Evolutionary conservation across 371 early-diverging fungal species (phyloP).

Genomic region (Apophysomyces sp.): DNA sequence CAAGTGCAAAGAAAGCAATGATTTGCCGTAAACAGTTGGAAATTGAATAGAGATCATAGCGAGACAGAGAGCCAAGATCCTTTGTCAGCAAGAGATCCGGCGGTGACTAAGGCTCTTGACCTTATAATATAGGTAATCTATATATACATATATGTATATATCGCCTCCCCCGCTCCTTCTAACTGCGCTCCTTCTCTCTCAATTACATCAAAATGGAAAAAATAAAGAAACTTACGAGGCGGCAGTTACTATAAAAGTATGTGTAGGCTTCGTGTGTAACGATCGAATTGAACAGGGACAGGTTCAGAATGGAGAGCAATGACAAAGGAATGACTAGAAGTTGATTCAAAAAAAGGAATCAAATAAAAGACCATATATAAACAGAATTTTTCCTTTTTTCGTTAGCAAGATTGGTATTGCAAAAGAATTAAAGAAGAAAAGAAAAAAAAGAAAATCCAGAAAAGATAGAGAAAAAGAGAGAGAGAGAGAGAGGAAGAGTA

Average conservation of each 20-base stretch:
- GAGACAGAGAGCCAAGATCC: too few relatives aligned
- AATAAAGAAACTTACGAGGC: background rate
- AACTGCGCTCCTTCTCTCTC: too few relatives aligned
- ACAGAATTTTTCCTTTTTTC: background rate
- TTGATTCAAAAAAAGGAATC: background rate
- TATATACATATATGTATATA: too few relatives aligned
- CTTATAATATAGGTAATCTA: too few relatives aligned
- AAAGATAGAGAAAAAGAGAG: background rate
- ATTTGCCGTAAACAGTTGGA: too few relatives aligned
- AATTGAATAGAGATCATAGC: too few relatives aligned
- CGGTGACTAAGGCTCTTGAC: too few relatives aligned
- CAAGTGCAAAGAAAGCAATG: background rate
- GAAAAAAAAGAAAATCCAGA: background rate
- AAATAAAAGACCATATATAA: too few relatives aligned
- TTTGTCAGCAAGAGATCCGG: too few relatives aligned
- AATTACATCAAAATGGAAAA: background rate
- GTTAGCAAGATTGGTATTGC: too few relatives aligned
- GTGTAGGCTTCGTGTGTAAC: background rate
- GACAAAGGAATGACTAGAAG: background rate
- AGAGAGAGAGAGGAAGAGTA: background rate
- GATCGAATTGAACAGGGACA: background rate
- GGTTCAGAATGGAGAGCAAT: background rate
- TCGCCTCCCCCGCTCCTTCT: too few relatives aligned
- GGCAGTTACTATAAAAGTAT: background rate
- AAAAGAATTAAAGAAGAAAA: background rate